Base-by-base conservation (phyloP, 2,329 filamentous ascomycete genomes). In the Pseudogymnoascus sp. region DNA sequence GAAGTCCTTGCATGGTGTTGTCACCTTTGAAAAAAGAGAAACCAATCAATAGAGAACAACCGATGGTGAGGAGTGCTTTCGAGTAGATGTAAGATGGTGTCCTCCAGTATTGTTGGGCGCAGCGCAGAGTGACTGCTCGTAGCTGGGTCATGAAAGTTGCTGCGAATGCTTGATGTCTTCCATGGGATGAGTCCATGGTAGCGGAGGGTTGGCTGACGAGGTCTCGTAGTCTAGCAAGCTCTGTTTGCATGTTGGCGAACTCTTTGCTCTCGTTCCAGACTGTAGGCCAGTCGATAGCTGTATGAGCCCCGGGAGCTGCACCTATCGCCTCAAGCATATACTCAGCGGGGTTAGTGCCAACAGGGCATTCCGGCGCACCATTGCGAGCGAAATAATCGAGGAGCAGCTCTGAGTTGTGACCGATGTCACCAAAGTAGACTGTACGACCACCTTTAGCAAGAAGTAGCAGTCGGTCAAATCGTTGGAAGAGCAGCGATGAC, bases 51-150 rank as follows among this genome's bases (percentile, higher is more conserved):
- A 88, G 77, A n/a, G 80, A 78, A 63, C 76, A 67, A 26, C 79
- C 71, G 51, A 79, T 74, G 65, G 80, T 84, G 34, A 89, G 81
- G 2, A 78, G 75, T 1, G 79, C 70, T 76, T 91, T 91, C 63
- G 86, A 84, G 75, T 88, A 90, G 70, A 91, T 87, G 75, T 91
- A 91, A 1, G 82, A 79, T 0, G 88, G 88, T 1, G 81, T 88
- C 60, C 88, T 83, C 87, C 88, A 91, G 77, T 89, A 89, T 72
- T 91, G 88, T 69, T 87, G 79, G 75, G 89, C 89, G 8, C 89
- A 83, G 66, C 88, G 85, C 5, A 79, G 69, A 2, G 83, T 83
- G 57, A 90, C 88, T 64, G 84, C 79, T 54, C 73, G 76, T 2
- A 92, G 75, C 71, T 96, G 91, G 0, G 78, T 70, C 1, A 64